These are phyloP conservation scores for Starmerella khaoyaiensis DNA, from an alignment of 805 yeast genomes.

Conservation along the genomic window DNA sequence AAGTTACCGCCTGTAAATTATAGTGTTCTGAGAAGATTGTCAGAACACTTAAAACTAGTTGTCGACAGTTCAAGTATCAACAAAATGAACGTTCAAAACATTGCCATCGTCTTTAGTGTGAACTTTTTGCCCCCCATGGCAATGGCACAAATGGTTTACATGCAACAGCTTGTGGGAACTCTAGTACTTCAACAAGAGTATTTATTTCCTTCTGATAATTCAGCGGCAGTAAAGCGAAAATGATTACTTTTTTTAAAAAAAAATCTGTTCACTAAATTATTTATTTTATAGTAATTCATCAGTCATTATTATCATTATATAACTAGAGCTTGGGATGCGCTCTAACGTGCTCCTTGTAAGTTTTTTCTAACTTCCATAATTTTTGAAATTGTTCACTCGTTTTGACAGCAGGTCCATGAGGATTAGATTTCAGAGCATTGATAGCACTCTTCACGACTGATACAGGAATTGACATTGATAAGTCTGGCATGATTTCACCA, in stretches of 20 bases:
- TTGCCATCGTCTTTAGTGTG: conserved; percentile 79
- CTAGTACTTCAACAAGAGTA: conserved; percentile 31
- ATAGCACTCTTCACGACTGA: conserved; percentile 21
- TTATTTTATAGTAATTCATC: too few species aligned
- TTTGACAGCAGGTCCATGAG: background rate
- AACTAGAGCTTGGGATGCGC: too few species aligned
- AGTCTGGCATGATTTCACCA: conserved; percentile 28
- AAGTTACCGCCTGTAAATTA: conserved; percentile 55
- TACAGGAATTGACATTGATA: conserved; percentile 29
- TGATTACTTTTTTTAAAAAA: too few species aligned
- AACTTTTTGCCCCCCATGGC: conserved; percentile 38
- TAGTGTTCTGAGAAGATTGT: conserved; percentile 50
- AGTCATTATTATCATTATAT: background rate
- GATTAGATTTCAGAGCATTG: background rate
- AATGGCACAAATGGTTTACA: conserved; percentile 40
- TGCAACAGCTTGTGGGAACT: conserved; percentile 40
- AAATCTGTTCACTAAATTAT: too few species aligned
- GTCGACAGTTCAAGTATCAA: conserved; percentile 54
- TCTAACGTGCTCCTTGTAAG: conserved; percentile 16
- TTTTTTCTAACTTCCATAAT: conserved; percentile 17
- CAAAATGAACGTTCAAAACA: conserved; percentile 77
- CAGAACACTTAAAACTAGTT: conserved; percentile 57
- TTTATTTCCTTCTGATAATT: conserved; percentile 20
- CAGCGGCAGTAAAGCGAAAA: too few species aligned
- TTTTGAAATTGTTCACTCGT: conserved; percentile 9